Evolutionary conservation across 225 moss, liverwort and hornwort species (phyloP), one percentile per base, ranked within the genome.

Genomic region (Marchantia paleacea): DNA sequence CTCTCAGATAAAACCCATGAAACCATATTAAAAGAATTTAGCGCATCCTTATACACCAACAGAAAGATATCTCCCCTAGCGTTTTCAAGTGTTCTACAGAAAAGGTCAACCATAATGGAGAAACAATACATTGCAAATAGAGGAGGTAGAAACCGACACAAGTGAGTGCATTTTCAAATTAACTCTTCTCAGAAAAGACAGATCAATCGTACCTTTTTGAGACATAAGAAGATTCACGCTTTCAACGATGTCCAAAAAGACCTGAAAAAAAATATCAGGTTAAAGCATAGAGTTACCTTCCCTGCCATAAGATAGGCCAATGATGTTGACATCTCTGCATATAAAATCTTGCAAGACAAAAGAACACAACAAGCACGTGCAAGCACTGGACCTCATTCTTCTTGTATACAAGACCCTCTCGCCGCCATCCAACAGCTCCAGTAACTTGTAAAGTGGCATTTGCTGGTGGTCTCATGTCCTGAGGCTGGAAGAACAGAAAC

Each of bases 181-280:
- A 57, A 57, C 3, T 57, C 57, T 57, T 57, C 57, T 1, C 1
- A 57, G 19, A 13, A 57, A 57, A 57, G 28, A 63, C 19, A 11
- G 60, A 28, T n/a, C 47, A 6, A 4, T 6, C 83, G 29, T 49
- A 87, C 87, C 87, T 84, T 89, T 89, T 52, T 89, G 89, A 10
- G 89, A 89, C 89, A 89, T 89, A 7, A 89, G 83, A 29, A 89
- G 86, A 76, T 89, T 89, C 52, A 89, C 89, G 80, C 89, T 89
- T 77, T 89, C 89, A 63, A 89, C 86, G 57, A 89, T 89, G 81
- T 89, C 89, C 26, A 89, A 79, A 67, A 89, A 89, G 62, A 89
- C 89, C 87, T 87, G 87, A 79, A 77, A 7, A 47, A 0, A 29
- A 57, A 55, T 24, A 28, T 25, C 53, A 5, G n/a, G 28, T 15